Evolutionary conservation across 2,329 filamentous ascomycete genomes (phyloP).

Genomic region (Thelonectria blattea): DNA sequence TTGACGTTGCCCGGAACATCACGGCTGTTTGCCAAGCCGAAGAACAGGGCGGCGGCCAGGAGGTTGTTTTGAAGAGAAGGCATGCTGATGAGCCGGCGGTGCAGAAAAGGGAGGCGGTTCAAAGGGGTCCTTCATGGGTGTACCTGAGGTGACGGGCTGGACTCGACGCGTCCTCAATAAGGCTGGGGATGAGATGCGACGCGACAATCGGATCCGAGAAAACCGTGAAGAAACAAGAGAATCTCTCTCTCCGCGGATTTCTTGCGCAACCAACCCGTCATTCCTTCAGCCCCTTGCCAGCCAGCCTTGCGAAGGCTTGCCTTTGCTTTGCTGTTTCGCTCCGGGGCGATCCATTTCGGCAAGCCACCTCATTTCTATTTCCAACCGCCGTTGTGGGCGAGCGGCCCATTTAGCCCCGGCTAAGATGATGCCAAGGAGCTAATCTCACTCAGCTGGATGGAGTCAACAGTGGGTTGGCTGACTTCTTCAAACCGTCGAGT

Average conservation of each 20-base stretch:
- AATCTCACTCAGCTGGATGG: neutral
- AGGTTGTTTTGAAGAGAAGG: constrained; percentile 27
- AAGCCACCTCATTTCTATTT: too few relatives aligned
- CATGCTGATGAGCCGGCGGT: constrained; percentile 16
- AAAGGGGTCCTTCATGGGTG: neutral
- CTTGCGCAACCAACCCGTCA: neutral
- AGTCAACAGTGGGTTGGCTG: neutral
- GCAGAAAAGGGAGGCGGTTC: neutral
- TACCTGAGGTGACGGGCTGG: too few relatives aligned
- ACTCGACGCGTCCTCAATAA: neutral
- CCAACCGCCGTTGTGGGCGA: too few relatives aligned
- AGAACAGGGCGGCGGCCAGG: constrained; percentile 28
- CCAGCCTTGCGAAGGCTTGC: neutral
- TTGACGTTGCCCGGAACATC: constrained; percentile 50
- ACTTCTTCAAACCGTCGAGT: neutral
- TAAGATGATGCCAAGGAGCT: too few relatives aligned
- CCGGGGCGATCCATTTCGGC: too few relatives aligned
- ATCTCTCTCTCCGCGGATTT: neutral
- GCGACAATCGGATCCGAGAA: neutral
- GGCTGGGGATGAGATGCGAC: neutral
- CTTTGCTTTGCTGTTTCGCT: too few relatives aligned
- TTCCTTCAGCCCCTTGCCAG: neutral
- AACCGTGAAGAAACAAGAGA: neutral
- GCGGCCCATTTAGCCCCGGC: too few relatives aligned
- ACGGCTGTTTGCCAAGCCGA: constrained; percentile 32